phyloP scores from a whole-genome alignment of 345 rosid genomes.

The Populus nigra region DNA sequence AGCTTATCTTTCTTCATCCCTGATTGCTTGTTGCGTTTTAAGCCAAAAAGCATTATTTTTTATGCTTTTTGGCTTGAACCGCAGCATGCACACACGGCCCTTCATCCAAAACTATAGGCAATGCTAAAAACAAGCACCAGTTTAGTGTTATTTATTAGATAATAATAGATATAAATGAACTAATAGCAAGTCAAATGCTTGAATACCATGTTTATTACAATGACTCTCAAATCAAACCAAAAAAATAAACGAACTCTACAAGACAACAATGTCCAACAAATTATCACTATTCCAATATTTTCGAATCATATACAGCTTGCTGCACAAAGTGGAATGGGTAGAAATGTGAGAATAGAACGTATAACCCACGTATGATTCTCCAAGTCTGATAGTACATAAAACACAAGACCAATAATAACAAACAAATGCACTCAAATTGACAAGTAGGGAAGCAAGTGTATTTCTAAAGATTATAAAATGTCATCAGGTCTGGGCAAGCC shows the following conservation, averaged over 20 bases:
- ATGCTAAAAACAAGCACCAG: no score
- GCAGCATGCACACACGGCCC: no score
- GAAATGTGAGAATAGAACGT: background rate
- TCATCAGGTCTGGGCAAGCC: constrained; percentile 28
- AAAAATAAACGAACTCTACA: background rate
- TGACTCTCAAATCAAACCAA: background rate
- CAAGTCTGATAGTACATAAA: constrained; percentile 2
- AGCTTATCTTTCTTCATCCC: no score
- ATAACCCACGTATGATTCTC: constrained; percentile 1
- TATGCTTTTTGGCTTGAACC: no score
- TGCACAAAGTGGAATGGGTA: background rate
- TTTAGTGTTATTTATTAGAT: background rate
- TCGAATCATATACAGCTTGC: constrained; percentile 35
- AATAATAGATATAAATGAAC: background rate
- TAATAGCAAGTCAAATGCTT: background rate
- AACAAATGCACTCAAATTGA: constrained; percentile 16
- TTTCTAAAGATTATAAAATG: background rate
- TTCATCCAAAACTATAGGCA: no score
- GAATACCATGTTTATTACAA: background rate
- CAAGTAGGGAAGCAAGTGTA: background rate
- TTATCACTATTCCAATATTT: constrained; percentile 22
- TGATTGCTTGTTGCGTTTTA: no score
- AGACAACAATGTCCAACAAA: constrained; percentile 10
- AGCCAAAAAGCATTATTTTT: no score
- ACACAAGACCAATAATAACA: constrained; percentile 19